phyloP scores from a whole-genome alignment of 78 protist genomes.

The Emiliania huxleyi region DNA sequence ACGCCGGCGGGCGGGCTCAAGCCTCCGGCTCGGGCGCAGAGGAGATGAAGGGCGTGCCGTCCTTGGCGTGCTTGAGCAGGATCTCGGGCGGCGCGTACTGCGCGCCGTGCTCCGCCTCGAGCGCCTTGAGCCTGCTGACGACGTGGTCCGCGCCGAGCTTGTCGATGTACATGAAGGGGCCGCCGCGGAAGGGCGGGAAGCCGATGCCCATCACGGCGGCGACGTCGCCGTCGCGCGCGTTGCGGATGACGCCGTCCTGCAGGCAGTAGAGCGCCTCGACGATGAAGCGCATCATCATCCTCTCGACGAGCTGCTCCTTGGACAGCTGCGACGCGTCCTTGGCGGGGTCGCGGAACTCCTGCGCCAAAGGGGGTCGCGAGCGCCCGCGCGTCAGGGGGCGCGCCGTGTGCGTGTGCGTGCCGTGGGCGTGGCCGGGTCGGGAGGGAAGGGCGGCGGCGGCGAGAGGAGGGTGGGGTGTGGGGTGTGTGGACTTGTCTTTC shows the following conservation, averaged over 20 bases:
- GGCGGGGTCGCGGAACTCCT: neutral
- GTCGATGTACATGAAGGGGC: conserved; percentile 72
- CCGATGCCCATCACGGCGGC: conserved; percentile 71
- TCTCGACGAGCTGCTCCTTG: conserved; percentile 27
- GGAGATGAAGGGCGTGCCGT: conserved; percentile 52
- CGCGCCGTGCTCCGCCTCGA: conserved; percentile 46
- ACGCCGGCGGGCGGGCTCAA: too few relatives aligned
- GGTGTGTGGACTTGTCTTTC: too few relatives aligned
- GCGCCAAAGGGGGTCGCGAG: too few relatives aligned
- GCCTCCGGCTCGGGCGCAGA: neutral
- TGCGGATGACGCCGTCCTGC: conserved; percentile 47
- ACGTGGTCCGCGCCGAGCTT: conserved; percentile 31
- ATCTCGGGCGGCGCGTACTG: conserved; percentile 65
- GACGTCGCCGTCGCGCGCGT: conserved; percentile 57
- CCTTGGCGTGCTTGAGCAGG: conserved; percentile 61
- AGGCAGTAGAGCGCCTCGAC: conserved; percentile 74
- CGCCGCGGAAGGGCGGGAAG: conserved; percentile 65
- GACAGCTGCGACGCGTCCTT: neutral
- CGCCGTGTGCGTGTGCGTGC: too few relatives aligned
- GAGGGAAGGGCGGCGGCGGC: too few relatives aligned
- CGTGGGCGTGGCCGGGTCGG: too few relatives aligned
- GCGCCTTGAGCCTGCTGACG: neutral
- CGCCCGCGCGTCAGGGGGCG: too few relatives aligned
- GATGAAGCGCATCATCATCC: conserved; percentile 55
- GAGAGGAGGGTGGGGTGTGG: too few relatives aligned